Conservation (phyloP, 345 rosid species). For the Citrus inodora region DNA sequence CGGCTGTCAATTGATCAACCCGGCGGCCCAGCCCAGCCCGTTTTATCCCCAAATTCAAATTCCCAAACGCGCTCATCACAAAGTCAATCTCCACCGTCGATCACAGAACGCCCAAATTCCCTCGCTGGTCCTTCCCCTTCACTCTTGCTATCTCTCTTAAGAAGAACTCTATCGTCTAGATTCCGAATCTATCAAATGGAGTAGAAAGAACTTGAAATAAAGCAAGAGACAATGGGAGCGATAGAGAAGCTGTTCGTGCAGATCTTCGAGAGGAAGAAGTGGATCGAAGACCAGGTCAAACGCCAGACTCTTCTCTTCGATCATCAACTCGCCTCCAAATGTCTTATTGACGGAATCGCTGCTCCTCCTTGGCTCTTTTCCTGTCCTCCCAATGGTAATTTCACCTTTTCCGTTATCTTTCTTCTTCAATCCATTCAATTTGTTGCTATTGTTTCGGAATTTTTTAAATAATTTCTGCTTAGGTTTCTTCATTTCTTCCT, state of each 20-base stretch:
- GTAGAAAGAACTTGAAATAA: background rate
- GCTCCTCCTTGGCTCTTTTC: conserved; percentile 73
- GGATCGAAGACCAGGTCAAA: conserved; percentile 53
- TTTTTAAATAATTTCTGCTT: background rate
- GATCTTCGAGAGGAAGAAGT: conserved; percentile 68
- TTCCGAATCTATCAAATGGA: conserved; percentile 17
- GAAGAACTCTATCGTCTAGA: conserved; percentile 13
- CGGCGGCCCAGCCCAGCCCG: background rate
- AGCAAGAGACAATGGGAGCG: conserved; percentile 27
- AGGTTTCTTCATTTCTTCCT: background rate
- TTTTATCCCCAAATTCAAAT: background rate
- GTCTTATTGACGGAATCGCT: conserved; percentile 57
- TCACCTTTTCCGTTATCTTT: background rate
- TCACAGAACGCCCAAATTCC: background rate
- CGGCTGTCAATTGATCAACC: too few species aligned
- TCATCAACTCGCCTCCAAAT: conserved; percentile 63
- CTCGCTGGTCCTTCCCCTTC: conserved; percentile 13
- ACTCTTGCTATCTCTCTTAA: background rate
- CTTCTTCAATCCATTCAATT: background rate
- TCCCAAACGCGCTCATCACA: background rate
- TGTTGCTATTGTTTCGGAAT: background rate
- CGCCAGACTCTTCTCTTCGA: conserved; percentile 64
- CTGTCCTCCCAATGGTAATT: conserved; percentile 34
- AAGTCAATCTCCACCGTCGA: background rate
- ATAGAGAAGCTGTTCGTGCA: conserved; percentile 58